phyloP scores from a whole-genome alignment of 306 rosid species.

The Gillenia trifoliata region DNA sequence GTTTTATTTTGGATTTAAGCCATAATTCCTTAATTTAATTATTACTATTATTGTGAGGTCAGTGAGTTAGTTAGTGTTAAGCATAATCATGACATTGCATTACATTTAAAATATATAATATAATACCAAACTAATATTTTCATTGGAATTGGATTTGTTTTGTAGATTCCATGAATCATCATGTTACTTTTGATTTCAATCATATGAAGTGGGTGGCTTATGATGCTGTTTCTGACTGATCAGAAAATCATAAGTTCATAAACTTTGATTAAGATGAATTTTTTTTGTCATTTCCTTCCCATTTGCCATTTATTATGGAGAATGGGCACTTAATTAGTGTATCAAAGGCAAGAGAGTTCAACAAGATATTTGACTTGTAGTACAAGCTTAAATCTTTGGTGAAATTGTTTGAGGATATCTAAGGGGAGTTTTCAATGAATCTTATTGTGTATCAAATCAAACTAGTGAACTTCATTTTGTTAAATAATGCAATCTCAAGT shows the following conservation, averaged over 20 bases:
- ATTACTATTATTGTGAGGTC: conserved; percentile 10
- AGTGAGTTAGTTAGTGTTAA: conserved; percentile 32
- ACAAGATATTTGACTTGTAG: not conserved
- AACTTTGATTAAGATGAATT: not conserved
- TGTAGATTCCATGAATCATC: conserved; percentile 12
- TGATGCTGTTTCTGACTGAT: conserved; percentile 10
- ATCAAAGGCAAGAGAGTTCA: not conserved
- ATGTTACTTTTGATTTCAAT: conserved; percentile 25
- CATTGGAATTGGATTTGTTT: not conserved
- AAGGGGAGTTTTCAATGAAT: not conserved
- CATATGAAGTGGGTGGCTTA: conserved; percentile 13
- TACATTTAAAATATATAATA: conserved; percentile 17
- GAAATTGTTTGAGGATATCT: not conserved
- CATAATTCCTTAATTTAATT: conserved; percentile 5
- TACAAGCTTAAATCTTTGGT: not conserved
- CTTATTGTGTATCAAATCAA: not conserved
- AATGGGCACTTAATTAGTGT: not conserved
- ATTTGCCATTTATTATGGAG: not conserved
- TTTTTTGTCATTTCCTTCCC: not conserved
- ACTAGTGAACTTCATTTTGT: not conserved
- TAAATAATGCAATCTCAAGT: no score
- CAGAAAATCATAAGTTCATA: not conserved
- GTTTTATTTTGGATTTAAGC: conserved; percentile 23
- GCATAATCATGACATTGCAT: conserved; percentile 40
- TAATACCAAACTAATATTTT: not conserved